These are phyloP conservation scores for Albizia julibrissin DNA, from an alignment of 306 rosid genomes.

Conservation along the genomic window DNA sequence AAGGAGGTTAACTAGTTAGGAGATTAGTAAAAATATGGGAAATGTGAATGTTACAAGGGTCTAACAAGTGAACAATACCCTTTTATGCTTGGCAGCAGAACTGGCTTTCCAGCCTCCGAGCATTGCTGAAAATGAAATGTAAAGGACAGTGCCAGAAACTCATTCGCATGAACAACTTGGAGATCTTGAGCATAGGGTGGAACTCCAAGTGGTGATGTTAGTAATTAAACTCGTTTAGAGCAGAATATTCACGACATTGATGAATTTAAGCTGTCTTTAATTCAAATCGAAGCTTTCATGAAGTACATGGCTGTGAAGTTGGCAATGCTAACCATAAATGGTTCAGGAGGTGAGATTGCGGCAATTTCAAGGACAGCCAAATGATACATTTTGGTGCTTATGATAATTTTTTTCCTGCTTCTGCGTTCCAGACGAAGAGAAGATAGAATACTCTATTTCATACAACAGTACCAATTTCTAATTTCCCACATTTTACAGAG, in stretches of 20 bases:
- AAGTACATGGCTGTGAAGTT: no score
- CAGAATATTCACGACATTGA: background rate
- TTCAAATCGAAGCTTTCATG: background rate
- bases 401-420: no score
- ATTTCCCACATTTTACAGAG: no score
- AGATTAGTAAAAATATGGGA: background rate
- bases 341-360: background rate
- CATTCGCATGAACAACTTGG: background rate
- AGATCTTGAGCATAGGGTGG: background rate
- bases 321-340: background rate
- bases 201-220: background rate
- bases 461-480: no score
- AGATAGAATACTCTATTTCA: no score
- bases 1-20: background rate
- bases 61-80: background rate
- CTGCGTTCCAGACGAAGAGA: no score
- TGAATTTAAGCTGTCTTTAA: background rate
- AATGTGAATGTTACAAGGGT: background rate
- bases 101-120: background rate
- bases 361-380: background rate
- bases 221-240: background rate
- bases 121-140: background rate
- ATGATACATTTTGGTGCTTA: no score
- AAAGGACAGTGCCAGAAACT: background rate
- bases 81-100: background rate